Conservation (phyloP, 441 rosid genomes). For the Syzygium malaccense region DNA sequence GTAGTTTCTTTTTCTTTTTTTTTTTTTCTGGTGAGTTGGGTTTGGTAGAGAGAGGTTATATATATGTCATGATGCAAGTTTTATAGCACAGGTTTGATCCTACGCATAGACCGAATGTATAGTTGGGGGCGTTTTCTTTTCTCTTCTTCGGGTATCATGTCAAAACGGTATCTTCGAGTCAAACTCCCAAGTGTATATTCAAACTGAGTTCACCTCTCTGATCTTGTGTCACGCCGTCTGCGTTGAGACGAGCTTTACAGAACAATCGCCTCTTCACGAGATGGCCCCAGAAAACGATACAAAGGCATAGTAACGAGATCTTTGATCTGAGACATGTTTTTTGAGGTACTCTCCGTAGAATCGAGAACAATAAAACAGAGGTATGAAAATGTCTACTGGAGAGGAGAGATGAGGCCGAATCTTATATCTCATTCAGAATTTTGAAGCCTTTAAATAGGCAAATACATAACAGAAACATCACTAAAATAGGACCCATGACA, state of each 20-base stretch:
- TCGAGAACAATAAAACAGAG: too few relatives aligned
- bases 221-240: background rate
- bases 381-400: too few relatives aligned
- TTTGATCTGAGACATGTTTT: background rate
- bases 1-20: background rate
- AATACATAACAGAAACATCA: too few relatives aligned
- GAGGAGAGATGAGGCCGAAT: too few relatives aligned
- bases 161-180: background rate
- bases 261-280: background rate
- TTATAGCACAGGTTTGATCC: background rate
- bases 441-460: too few relatives aligned
- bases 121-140: background rate
- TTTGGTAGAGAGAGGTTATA: background rate
- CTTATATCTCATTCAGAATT: too few relatives aligned
- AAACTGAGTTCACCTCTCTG: background rate
- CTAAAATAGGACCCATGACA: too few relatives aligned
- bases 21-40: background rate
- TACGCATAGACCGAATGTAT: background rate
- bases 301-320: background rate
- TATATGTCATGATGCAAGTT: background rate
- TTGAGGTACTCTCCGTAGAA: background rate
- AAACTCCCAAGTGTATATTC: background rate
- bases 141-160: background rate
- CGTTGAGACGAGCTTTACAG: background rate
- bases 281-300: background rate